A percentile compares a stretch with the other conserved stretches of the same genome.
Evolutionary conservation across 768 basidiomycete species (phyloP).

Genomic region (Clitopilus hobsonii): DNA sequence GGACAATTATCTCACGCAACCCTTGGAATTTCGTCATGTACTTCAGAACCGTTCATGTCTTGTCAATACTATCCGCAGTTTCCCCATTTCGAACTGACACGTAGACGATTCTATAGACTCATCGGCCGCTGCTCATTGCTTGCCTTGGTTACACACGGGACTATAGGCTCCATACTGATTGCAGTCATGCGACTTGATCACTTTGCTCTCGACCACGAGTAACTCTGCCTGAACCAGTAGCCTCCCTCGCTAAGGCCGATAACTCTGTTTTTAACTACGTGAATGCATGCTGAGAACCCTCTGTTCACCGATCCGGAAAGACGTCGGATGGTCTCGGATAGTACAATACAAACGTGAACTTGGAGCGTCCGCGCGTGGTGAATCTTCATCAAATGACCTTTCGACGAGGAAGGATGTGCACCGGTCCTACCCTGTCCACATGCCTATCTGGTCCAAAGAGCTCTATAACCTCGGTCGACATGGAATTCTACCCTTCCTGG

Average conservation of each 20-base stretch:
- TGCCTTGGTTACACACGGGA: not conserved
- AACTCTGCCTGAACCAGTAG: not conserved
- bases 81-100: not conserved
- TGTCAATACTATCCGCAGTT: not conserved
- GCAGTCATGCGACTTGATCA: not conserved
- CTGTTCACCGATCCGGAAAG: not conserved
- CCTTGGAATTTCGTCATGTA: not conserved
- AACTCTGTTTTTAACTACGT: not conserved
- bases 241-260: not conserved
- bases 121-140: not conserved
- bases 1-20: not conserved
- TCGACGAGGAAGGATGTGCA: not conserved
- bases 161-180: not conserved
- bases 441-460: not conserved
- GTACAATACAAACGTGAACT: not conserved
- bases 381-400: slow-evolving; percentile 1
- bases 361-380: not conserved
- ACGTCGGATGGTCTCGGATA: not conserved
- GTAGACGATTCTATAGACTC: not conserved
- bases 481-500: not conserved
- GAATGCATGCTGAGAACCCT: not conserved
- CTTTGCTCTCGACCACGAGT: not conserved
- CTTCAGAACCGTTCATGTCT: not conserved
- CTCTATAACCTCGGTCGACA: not conserved
- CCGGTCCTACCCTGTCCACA: not conserved